Conservation (phyloP, 192 early-diverging fungal species). For the Cetraspora pellucida region DNA sequence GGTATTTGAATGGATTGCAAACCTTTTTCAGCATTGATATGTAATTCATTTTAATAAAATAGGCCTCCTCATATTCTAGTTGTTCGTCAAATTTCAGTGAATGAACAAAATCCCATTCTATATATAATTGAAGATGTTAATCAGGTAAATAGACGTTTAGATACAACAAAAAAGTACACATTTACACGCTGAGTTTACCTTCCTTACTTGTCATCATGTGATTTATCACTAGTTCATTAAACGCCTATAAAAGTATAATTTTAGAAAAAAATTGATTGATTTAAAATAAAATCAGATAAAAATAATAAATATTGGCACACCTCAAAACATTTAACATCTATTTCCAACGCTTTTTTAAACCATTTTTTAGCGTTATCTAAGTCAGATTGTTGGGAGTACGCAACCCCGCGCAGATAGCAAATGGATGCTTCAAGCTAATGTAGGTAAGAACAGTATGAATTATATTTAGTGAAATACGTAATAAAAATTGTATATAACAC, state of each 20-base stretch:
- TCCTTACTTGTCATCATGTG: slow-evolving; percentile 63
- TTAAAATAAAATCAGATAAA: too few relatives aligned
- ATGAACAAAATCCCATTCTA: slow-evolving; percentile 63
- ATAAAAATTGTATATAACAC: too few relatives aligned
- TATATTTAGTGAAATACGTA: too few relatives aligned
- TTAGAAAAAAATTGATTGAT: too few relatives aligned
- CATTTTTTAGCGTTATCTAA: too few relatives aligned
- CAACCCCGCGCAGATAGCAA: too few relatives aligned
- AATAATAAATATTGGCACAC: too few relatives aligned
- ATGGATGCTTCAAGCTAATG: too few relatives aligned
- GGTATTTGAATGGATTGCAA: slow-evolving; percentile 11
- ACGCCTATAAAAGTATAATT: slow-evolving; percentile 56
- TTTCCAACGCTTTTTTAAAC: too few relatives aligned
- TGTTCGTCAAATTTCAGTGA: slow-evolving; percentile 54
- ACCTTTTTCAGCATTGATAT: slow-evolving; percentile 67
- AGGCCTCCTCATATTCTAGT: slow-evolving; percentile 48
- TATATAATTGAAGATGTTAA: background rate
- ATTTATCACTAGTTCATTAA: slow-evolving; percentile 56
- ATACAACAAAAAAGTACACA: background rate
- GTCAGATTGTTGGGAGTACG: too few relatives aligned
- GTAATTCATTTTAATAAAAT: slow-evolving; percentile 62
- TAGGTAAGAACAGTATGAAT: too few relatives aligned
- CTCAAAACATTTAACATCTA: too few relatives aligned
- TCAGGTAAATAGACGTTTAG: background rate
- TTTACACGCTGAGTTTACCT: slow-evolving; percentile 31